Percentiles rank a stretch among this genome's conserved stretches.
These are phyloP conservation scores for Zygoascus flipseniorum DNA, from an alignment of 805 yeast species.

Conservation along the genomic window DNA sequence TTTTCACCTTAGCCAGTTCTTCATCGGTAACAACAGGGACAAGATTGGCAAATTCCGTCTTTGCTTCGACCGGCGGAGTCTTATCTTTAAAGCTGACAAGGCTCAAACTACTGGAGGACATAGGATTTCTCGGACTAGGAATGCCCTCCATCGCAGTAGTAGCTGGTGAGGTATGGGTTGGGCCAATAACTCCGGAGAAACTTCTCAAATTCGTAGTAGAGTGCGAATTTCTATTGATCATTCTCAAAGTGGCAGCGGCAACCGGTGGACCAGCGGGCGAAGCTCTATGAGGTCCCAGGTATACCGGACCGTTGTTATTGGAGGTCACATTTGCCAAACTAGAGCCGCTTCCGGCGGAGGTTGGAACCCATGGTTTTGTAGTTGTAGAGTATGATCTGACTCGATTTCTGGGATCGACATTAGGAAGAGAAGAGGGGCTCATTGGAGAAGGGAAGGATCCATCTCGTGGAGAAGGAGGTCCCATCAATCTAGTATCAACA, in stretches of 20 bases:
- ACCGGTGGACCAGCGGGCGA: neutral
- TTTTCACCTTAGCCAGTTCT: slow-evolving; percentile 6
- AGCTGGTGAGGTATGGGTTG: neutral
- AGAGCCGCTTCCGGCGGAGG: neutral
- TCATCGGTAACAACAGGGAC: neutral
- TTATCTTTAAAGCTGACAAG: neutral
- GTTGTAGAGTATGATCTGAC: neutral
- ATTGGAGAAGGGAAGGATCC: neutral
- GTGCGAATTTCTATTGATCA: neutral
- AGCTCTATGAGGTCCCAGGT: neutral
- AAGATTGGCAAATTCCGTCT: neutral
- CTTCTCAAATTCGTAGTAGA: neutral
- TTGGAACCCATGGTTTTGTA: neutral
- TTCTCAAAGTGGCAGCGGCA: neutral
- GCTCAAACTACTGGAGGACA: neutral
- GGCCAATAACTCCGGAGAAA: neutral
- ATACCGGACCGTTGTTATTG: neutral
- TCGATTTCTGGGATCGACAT: neutral
- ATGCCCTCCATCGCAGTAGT: neutral
- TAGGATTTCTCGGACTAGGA: neutral
- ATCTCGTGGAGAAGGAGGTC: neutral
- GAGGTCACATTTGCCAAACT: neutral
- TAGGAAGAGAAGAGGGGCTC: neutral
- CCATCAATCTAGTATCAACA: neutral
- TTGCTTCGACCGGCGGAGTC: neutral